Evolutionary conservation across 2,329 filamentous ascomycete genomes (phyloP), one percentile per base, ranked within the genome.

Genomic region (Juglanconis oblonga): DNA sequence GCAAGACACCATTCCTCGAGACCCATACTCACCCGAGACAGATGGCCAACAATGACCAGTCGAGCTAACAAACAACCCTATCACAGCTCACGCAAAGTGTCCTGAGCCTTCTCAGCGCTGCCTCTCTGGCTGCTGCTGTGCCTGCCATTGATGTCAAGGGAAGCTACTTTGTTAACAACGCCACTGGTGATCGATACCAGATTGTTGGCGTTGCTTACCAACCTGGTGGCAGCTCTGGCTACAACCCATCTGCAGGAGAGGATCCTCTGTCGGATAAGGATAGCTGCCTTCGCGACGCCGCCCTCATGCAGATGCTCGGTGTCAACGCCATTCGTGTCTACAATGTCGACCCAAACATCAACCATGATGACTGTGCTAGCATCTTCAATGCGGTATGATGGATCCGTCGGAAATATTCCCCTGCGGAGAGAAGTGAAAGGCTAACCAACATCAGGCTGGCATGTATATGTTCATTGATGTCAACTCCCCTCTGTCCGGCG

Each of bases 391-490:
- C 82, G 32, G 80, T 77, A 65, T 57, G 72, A 73, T 5, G 7
- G 8, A 14, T 36, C n/a, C 17, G 13, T n/a, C 7, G 11, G 11
- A 17, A 24, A 35, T 52, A 10, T 14, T 3, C 14, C 14, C 11
- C 45, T 49, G 14, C 14, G 38, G 44, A 10, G 11, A n/a, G 1
- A 29, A 17, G 14, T 2, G 6, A 14, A 29, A 32, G 36, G 29
- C 47, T 50, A n/a, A 50, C 24, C 8, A 40, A 5, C n/a, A 24
- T 1, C 49, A 79, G 77, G 84, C 85, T 64, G 86, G 86, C 69
- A 88, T 88, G 73, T 88, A 88, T 75, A 85, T 88, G 83, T 74
- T 88, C 67, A 77, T 88, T 66, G 86, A 89, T 67, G 86, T 89
- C 71, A 89, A 89, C 77, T 87, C 85, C 48, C 86, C 86, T 52